Base-by-base conservation (phyloP, 2,329 filamentous ascomycete species). In the Fusarium bulbicola region DNA sequence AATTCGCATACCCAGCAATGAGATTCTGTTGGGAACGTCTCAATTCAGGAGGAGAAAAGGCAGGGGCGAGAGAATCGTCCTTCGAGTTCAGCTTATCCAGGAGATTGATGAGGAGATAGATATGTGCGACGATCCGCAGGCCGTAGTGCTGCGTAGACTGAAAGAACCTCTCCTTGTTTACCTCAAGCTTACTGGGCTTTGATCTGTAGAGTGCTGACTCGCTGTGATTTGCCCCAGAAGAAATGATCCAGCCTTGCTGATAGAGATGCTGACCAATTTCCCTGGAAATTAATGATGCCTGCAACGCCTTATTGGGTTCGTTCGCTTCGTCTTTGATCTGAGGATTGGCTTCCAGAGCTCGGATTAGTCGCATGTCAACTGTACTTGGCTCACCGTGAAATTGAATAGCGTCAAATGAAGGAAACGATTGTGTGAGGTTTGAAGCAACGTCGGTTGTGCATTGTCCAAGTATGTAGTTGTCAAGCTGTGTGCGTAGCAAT, bases 1-100 rank as follows among this genome's bases (percentile, higher is more conserved):
- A 91, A 76, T 93, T 92, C 62, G 97, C 92, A 80, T 98, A 98
- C 8, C 90, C 91, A 2, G 92, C 90, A 59, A 98, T 86, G 52
- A 95, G 90, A 77, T 93, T 94, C 77, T 97, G 92, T 73, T 91
- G 88, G 21, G 86, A 87, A 58, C 85, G 83, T 39, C 83, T 81
- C 60, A 76, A 76, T 26, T 77, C 76, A 14, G 71, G 56, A 24
- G 70, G 68, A 12, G 68, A 68, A 26, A 63, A 58, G n/a, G 59
- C 32, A 24, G 66, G 59, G 13, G 63, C 60, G 8, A 66, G 59
- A 16, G 66, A 74, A 24, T 68, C 70, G 18, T 76, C 70, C 8
- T 57, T 66, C n/a, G 66, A 65, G 36, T 76, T 86, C 21, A 92
- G 83, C 52, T 86, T 87, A 76, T 91, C 90, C 45, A 95, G 86